A percentile compares a stretch with the other conserved stretches of the same genome.
Conservation (phyloP, 768 basidiomycete genomes). For the Sporobolomyces roseus region DNA sequence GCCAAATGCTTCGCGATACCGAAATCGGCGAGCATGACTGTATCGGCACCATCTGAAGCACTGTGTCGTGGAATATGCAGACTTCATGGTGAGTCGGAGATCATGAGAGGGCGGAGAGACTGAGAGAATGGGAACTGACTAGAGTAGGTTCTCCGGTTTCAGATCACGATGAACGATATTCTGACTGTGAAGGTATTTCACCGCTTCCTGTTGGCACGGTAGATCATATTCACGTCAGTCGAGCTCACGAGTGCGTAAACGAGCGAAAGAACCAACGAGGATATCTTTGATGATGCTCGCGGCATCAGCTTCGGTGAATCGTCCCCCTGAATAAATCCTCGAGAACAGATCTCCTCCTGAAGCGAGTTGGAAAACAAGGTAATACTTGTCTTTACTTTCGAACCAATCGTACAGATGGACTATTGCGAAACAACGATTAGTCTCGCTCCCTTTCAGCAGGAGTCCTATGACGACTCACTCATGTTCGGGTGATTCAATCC, state of each 20-base stretch:
- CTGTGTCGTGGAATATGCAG: too few species aligned
- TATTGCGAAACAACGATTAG: slow-evolving; percentile 45
- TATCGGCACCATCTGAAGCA: slow-evolving; percentile 57
- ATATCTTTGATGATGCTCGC: slow-evolving; percentile 58
- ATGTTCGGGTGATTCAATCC: slow-evolving; percentile 88
- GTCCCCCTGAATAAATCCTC: slow-evolving; percentile 74
- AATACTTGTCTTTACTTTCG: slow-evolving; percentile 88
- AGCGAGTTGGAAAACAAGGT: slow-evolving; percentile 76
- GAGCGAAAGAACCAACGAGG: slow-evolving; percentile 24
- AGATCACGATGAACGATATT: slow-evolving; percentile 95
- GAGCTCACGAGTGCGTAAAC: too few species aligned
- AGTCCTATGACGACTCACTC: slow-evolving; percentile 46
- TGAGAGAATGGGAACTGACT: slow-evolving; percentile 10
- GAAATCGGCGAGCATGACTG: slow-evolving; percentile 92
- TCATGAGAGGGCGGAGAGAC: neutral
- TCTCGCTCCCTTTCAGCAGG: too few species aligned
- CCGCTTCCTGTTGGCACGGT: slow-evolving; percentile 55
- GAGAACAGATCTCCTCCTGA: slow-evolving; percentile 93
- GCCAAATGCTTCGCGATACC: slow-evolving; percentile 61
- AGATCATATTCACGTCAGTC: too few species aligned
- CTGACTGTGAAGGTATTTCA: slow-evolving; percentile 82
- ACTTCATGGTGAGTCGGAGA: too few species aligned
- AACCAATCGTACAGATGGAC: slow-evolving; percentile 97
- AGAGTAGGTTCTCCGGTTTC: slow-evolving; percentile 95
- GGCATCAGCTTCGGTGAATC: slow-evolving; percentile 90